Conservation (phyloP, 306 rosid species). For the Casuarina equisetifolia region DNA sequence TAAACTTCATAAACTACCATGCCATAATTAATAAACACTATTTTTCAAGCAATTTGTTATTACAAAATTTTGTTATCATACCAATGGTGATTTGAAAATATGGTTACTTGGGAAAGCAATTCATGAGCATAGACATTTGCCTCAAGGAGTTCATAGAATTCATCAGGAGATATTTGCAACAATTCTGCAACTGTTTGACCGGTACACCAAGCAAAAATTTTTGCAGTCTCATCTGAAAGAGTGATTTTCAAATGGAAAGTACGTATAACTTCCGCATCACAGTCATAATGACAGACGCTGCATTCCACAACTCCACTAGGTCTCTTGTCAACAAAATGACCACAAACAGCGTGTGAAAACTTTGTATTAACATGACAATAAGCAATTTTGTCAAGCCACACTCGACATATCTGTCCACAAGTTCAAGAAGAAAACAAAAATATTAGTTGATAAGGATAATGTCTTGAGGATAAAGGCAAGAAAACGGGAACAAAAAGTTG, state of each 20-base stretch:
- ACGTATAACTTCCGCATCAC: constrained; percentile 50
- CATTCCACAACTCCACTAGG: constrained; percentile 50
- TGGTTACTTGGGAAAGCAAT: background rate
- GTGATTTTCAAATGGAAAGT: constrained; percentile 79
- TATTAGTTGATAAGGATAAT: constrained; percentile 13
- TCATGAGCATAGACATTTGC: constrained; percentile 37
- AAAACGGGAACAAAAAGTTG: no score
- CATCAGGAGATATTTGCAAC: constrained; percentile 87
- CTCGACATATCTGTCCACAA: constrained; percentile 54
- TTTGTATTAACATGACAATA: constrained; percentile 61
- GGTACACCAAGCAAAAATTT: constrained; percentile 78
- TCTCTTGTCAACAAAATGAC: constrained; percentile 61
- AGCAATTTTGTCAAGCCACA: constrained; percentile 63
- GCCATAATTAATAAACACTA: background rate
- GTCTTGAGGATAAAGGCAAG: background rate
- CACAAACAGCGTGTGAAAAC: constrained; percentile 74
- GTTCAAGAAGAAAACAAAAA: constrained; percentile 24
- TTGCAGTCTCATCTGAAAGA: constrained; percentile 67
- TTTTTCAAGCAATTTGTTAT: background rate
- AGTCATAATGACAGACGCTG: constrained; percentile 58
- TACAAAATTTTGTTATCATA: background rate
- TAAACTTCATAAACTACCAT: background rate
- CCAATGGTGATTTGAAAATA: background rate
- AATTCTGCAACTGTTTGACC: constrained; percentile 89
- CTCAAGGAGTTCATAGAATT: constrained; percentile 82